phyloP scores from a whole-genome alignment of 345 rosid species.

The Rhizophora mangle region DNA sequence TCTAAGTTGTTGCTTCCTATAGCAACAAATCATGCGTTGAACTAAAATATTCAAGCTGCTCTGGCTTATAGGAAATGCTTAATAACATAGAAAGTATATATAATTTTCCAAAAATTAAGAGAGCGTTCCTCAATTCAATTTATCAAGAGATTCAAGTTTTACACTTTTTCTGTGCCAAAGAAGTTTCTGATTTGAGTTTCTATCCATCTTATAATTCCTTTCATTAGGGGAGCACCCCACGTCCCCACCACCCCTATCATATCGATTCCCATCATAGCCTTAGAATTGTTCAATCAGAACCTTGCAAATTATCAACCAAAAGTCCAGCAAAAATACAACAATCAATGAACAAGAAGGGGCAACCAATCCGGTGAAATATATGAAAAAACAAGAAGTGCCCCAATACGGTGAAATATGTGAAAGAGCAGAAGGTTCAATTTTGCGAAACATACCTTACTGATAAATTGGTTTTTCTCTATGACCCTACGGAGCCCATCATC shows the following conservation, averaged over 20 bases:
- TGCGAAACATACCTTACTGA: slow-evolving; percentile 43
- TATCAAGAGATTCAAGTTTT: too few species aligned
- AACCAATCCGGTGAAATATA: not conserved
- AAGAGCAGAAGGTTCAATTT: not conserved
- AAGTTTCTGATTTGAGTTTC: too few species aligned
- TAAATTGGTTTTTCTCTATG: slow-evolving; percentile 49
- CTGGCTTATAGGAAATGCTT: too few species aligned
- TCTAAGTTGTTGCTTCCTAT: too few species aligned
- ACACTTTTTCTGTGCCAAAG: too few species aligned
- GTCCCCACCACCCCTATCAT: slow-evolving; percentile 1
- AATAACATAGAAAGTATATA: too few species aligned
- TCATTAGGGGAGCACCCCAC: not conserved
- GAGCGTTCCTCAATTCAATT: too few species aligned
- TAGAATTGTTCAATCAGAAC: not conserved
- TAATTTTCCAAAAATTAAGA: too few species aligned
- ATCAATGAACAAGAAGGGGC: not conserved
- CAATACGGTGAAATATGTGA: not conserved
- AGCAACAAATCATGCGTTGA: too few species aligned
- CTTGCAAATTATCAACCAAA: not conserved
- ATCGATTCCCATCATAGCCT: not conserved
- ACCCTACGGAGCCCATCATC: slow-evolving; percentile 58
- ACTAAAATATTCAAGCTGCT: too few species aligned
- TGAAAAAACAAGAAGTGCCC: not conserved
- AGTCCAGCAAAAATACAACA: not conserved
- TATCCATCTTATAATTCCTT: too few species aligned